phyloP scores from a whole-genome alignment of 495 filamentous ascomycete genomes.

The Neurospora terricola region DNA sequence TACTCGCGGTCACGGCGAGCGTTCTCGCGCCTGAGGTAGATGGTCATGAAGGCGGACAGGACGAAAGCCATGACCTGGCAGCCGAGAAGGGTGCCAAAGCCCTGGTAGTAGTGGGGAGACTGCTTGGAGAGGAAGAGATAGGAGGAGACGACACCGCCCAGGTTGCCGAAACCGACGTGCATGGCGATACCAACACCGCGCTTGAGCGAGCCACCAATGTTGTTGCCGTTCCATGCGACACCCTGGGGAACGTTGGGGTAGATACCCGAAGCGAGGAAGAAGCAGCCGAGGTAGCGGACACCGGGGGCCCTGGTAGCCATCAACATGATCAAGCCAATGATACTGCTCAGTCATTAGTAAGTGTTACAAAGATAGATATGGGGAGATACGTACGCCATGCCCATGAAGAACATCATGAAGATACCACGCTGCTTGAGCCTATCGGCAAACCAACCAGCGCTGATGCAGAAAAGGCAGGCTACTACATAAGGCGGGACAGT shows the following conservation, averaged over 20 bases:
- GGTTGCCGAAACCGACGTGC: slow-evolving; percentile 71
- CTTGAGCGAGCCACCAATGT: slow-evolving; percentile 72
- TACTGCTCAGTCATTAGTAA: slow-evolving; percentile 27
- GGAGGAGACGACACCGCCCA: slow-evolving; percentile 61
- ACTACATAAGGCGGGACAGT: slow-evolving; percentile 51
- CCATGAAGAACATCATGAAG: slow-evolving; percentile 49
- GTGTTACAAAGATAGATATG: not conserved
- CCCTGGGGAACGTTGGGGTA: slow-evolving; percentile 67
- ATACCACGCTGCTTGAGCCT: slow-evolving; percentile 35
- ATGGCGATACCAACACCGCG: slow-evolving; percentile 71
- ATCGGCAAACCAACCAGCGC: slow-evolving; percentile 45
- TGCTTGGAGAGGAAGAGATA: slow-evolving; percentile 55
- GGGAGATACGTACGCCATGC: slow-evolving; percentile 23
- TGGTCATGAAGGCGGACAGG: slow-evolving; percentile 44
- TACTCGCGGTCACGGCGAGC: slow-evolving; percentile 36
- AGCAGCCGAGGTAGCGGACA: slow-evolving; percentile 61
- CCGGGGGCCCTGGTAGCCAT: slow-evolving; percentile 43
- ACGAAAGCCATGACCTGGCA: slow-evolving; percentile 36
- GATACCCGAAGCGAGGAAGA: slow-evolving; percentile 57
- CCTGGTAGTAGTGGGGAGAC: slow-evolving; percentile 49
- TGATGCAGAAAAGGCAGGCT: slow-evolving; percentile 39
- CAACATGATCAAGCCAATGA: slow-evolving; percentile 58
- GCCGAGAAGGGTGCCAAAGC: slow-evolving; percentile 44
- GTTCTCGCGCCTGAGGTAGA: slow-evolving; percentile 55
- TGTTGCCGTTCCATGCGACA: slow-evolving; percentile 73